A percentile compares a stretch with the other conserved stretches of the same genome.
These are phyloP conservation scores for Ustilago trichophora DNA, from an alignment of 1,284 basidiomycete genomes.

Conservation along the genomic window DNA sequence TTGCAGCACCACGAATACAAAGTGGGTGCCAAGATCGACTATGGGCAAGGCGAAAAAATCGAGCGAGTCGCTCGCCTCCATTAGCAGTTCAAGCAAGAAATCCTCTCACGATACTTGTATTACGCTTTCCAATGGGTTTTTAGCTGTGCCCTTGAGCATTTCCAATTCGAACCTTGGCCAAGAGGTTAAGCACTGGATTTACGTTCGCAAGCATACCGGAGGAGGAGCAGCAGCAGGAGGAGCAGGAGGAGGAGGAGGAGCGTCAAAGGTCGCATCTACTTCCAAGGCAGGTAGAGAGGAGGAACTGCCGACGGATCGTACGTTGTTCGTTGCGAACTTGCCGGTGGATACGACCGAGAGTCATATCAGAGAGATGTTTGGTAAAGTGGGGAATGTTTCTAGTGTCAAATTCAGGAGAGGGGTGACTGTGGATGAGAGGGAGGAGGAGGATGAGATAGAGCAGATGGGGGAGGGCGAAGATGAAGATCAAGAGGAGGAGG, in stretches of 20 bases:
- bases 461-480: constrained; percentile 22
- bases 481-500: constrained; percentile 5
- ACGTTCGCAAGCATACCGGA: constrained; percentile 23
- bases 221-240: background rate
- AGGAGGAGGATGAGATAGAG: constrained; percentile 44
- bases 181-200: constrained; percentile 30
- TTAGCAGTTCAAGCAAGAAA: no score
- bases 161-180: background rate
- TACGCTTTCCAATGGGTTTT: constrained; percentile 23
- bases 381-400: constrained; percentile 52
- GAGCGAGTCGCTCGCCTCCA: no score
- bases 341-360: constrained; percentile 56
- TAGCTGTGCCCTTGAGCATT: constrained; percentile 26
- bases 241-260: background rate
- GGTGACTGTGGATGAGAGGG: constrained; percentile 2
- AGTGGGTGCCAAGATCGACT: no score
- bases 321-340: constrained; percentile 62
- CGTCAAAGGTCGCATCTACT: background rate
- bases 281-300: constrained; percentile 5
- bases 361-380: constrained; percentile 52
- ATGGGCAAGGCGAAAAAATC: no score
- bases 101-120: constrained; percentile 1
- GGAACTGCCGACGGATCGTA: constrained; percentile 42
- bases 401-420: constrained; percentile 29
- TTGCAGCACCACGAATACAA: no score